phyloP scores from a whole-genome alignment of 2,329 filamentous ascomycete species.

The Nakataea oryzae region DNA sequence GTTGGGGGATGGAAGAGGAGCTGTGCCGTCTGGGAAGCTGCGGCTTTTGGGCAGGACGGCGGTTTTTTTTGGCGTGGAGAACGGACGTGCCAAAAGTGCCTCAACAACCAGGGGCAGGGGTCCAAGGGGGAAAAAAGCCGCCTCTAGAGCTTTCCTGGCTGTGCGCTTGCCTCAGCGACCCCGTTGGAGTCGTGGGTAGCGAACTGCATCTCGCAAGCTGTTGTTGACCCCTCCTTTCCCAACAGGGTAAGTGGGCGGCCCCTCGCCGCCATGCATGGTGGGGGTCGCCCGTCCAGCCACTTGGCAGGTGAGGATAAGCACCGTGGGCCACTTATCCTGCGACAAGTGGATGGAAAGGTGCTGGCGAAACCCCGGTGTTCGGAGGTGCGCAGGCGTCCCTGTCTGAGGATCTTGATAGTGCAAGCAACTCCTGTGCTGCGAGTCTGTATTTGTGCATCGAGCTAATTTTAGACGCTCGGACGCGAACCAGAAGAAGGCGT shows the following conservation, averaged over 20 bases:
- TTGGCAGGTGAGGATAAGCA: neutral
- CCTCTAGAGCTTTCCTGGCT: neutral
- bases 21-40: neutral
- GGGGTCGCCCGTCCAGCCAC: neutral
- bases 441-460: too few species aligned
- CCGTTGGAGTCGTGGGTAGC: neutral
- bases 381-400: neutral
- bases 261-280: neutral
- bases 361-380: neutral
- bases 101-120: conserved; percentile 3
- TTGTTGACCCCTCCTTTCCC: neutral
- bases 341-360: neutral
- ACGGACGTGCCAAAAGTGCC: conserved; percentile 5
- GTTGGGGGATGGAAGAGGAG: neutral
- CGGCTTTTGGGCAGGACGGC: neutral
- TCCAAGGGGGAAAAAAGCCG: too few species aligned
- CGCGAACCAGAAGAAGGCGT: too few species aligned
- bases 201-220: neutral
- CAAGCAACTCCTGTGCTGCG: neutral
- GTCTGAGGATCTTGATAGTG: neutral
- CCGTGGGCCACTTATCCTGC: neutral
- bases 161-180: neutral
- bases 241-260: neutral
- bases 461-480: too few species aligned
- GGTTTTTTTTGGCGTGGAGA: neutral